phyloP scores from a whole-genome alignment of 768 basidiomycete genomes.

The Auricularia auricula-judae region DNA sequence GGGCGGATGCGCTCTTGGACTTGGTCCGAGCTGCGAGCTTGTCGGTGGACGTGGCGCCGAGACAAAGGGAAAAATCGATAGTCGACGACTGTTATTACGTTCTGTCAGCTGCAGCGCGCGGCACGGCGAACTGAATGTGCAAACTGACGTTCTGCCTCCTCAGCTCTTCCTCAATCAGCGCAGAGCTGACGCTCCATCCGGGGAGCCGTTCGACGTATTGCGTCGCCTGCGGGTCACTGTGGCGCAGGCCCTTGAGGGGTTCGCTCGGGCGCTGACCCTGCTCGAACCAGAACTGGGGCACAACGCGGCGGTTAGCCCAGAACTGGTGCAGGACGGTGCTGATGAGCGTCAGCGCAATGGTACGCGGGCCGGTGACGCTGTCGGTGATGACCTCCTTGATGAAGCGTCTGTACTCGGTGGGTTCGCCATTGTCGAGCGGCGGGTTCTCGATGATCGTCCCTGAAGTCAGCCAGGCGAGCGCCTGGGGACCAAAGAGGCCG shows the following conservation, averaged over 20 bases:
- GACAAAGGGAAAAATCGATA: conserved; percentile 89
- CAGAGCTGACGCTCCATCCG: conserved; percentile 82
- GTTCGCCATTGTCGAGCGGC: conserved; percentile 91
- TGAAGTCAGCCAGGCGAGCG: conserved; percentile 88
- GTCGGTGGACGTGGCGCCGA: conserved; percentile 81
- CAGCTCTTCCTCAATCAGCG: conserved; percentile 85
- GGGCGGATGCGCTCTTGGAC: conserved; percentile 34
- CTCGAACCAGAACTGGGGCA: conserved; percentile 69
- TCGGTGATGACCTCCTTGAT: conserved; percentile 95
- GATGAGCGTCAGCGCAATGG: conserved; percentile 80
- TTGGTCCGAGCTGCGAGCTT: conserved; percentile 75
- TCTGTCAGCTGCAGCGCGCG: background rate
- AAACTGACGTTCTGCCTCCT: conserved; percentile 85
- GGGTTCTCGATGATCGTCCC: conserved; percentile 78
- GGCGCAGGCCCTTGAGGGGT: conserved; percentile 25
- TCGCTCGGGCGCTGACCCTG: conserved; percentile 41
- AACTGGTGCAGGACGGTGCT: conserved; percentile 68
- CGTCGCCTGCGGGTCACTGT: conserved; percentile 67
- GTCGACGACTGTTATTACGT: conserved; percentile 67
- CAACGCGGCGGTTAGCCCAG: conserved; percentile 72
- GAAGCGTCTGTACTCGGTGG: conserved; percentile 87
- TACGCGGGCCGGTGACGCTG: conserved; percentile 85
- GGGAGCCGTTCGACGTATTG: conserved; percentile 80
- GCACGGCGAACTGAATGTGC: background rate
- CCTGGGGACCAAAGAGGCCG: conserved; percentile 79